phyloP scores from a whole-genome alignment of 148 eudicot species.

The Diospyros lotus region DNA sequence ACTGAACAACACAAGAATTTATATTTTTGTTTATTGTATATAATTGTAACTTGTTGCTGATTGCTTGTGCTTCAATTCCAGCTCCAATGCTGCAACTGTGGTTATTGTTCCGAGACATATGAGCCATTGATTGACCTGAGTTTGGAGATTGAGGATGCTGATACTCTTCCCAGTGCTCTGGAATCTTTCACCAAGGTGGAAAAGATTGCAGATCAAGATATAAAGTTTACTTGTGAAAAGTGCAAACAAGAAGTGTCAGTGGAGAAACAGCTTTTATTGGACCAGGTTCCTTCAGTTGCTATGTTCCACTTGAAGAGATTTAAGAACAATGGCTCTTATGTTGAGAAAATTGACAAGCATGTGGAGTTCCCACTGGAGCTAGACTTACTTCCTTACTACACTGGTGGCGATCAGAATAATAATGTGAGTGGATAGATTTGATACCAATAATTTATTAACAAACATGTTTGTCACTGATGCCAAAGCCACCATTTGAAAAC shows the following conservation, averaged over 20 bases:
- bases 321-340: slow-evolving; percentile 60
- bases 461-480: not conserved
- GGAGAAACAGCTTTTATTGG: slow-evolving; percentile 80
- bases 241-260: slow-evolving; percentile 79
- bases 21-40: too few relatives aligned
- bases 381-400: slow-evolving; percentile 55
- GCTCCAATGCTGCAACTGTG: slow-evolving; percentile 79
- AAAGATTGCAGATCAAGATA: slow-evolving; percentile 66
- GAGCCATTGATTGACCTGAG: slow-evolving; percentile 76
- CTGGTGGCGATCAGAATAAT: slow-evolving; percentile 20
- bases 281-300: slow-evolving; percentile 66
- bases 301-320: slow-evolving; percentile 88
- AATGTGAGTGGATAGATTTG: slow-evolving; percentile 38
- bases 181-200: slow-evolving; percentile 87
- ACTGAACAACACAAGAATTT: too few relatives aligned
- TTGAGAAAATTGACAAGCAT: slow-evolving; percentile 72
- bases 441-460: not conserved
- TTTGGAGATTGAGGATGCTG: slow-evolving; percentile 79
- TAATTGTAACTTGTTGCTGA: not conserved
- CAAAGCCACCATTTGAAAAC: not conserved
- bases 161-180: slow-evolving; percentile 52
- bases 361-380: slow-evolving; percentile 71
- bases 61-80: slow-evolving; percentile 23
- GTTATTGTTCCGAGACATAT: slow-evolving; percentile 64
- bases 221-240: slow-evolving; percentile 59